phyloP scores from a whole-genome alignment of 768 basidiomycete genomes.

The Trametes meyenii region DNA sequence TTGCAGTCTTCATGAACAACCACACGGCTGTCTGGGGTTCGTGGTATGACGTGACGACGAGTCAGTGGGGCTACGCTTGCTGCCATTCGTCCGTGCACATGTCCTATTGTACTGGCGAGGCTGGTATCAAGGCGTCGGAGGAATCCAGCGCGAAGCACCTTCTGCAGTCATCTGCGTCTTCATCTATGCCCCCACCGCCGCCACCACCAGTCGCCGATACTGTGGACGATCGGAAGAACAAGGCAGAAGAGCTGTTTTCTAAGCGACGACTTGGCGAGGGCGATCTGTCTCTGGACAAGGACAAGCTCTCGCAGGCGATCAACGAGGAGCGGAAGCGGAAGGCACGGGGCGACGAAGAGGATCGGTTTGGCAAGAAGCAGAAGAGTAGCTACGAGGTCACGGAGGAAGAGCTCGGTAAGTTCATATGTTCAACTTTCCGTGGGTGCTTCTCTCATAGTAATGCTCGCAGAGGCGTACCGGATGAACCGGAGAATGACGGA shows the following conservation, averaged over 20 bases:
- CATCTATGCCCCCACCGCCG: constrained; percentile 26
- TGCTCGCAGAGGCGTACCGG: constrained; percentile 82
- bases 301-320: constrained; percentile 67
- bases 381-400: constrained; percentile 80
- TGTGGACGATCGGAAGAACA: constrained; percentile 38
- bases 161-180: constrained; percentile 47
- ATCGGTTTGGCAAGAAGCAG: constrained; percentile 60
- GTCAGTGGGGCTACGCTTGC: constrained; percentile 92
- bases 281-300: constrained; percentile 74
- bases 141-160: constrained; percentile 78
- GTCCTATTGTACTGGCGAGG: constrained; percentile 90
- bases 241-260: constrained; percentile 70
- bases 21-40: constrained; percentile 98
- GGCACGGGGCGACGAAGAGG: constrained; percentile 55
- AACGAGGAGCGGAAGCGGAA: constrained; percentile 77
- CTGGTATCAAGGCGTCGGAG: constrained; percentile 75
- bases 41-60: constrained; percentile 74
- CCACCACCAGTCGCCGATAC: constrained; percentile 29
- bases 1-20: constrained; percentile 83
- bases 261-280: constrained; percentile 84
- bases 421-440: constrained; percentile 7
- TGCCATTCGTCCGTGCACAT: constrained; percentile 86
- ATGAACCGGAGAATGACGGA: constrained; percentile 72
- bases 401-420: constrained; percentile 83
- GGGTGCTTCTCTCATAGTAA: constrained; percentile 17